Evolutionary conservation across 495 filamentous ascomycete genomes (phyloP), one percentile per base, ranked within the genome.

Genomic region (Lophium mytilinum): DNA sequence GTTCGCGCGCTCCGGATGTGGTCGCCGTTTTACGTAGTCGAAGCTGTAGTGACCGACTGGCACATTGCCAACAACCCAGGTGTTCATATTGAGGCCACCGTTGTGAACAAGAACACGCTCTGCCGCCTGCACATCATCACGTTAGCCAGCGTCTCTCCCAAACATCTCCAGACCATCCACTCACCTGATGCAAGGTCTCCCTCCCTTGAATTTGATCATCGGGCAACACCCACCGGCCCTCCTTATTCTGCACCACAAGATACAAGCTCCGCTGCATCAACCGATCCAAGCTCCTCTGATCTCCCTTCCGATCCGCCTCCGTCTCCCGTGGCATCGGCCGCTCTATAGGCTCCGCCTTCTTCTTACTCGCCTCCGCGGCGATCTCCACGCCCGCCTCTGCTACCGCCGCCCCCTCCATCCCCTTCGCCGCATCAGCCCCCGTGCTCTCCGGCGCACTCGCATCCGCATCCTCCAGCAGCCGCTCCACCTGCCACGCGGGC

Each of bases 81-180:
- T 96, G 76, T 97, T 96, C 92, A 99, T 97, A 78, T 99, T 96
- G 33, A 86, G 71, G 57, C 93, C 93, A 11, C 82, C 89, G 11
- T 89, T 74, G 60, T 90, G 81, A 43, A 79, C 70, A 5, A 97
- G 78, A 56, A 86, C 81, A 48, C 90, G 82, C 59, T 86, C 80
- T 43, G 92, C 92, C 34, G 87, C 87, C 94, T 98, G 64, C 34
- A 37, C 18, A 19, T 30, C 18, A 19, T 18, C 18, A 6, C 12
- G 33, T 60, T 58, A 60, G 54, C 39, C 36, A 21, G 24, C 24
- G 24, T 30, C 24, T 6, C 24, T 19, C 14, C 12, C 34, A 15
- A 35, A 3, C 21, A 11, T 14, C 14, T 49, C 21, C 9, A 15
- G 18, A 14, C 4, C 14, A 33, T 39, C 19, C 36, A 78, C 83